These are phyloP conservation scores for Suillus ampliporus DNA, from an alignment of 768 basidiomycete genomes.

Conservation along the genomic window DNA sequence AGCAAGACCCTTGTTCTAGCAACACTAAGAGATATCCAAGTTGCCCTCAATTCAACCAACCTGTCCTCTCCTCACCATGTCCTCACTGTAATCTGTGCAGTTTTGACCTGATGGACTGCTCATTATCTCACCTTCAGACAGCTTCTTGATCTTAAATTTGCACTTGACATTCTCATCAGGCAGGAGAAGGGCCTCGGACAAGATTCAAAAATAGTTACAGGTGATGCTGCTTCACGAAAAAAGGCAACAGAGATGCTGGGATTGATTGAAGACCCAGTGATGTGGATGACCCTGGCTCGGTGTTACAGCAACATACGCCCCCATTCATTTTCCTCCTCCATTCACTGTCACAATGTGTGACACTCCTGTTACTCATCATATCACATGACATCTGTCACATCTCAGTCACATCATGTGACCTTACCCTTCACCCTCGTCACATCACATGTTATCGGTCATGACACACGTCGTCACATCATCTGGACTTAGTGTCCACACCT, in stretches of 20 bases:
- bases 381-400: no score
- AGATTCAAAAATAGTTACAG: conserved; percentile 29
- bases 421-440: no score
- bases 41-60: background rate
- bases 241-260: conserved; percentile 37
- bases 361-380: no score
- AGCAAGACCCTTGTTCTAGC: conserved; percentile 40
- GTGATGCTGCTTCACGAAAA: conserved; percentile 31
- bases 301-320: no score
- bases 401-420: no score
- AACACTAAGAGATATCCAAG: conserved; percentile 29
- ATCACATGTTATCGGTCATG: no score
- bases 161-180: conserved; percentile 24
- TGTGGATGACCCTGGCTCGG: conserved; percentile 38
- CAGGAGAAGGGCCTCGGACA: conserved; percentile 5
- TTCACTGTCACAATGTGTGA: no score
- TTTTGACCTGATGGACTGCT: conserved; percentile 43
- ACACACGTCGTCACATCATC: no score
- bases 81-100: conserved; percentile 35
- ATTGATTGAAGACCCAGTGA: conserved; percentile 31
- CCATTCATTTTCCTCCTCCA: no score
- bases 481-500: no score
- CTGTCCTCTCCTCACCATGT: background rate
- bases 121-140: conserved; percentile 38
- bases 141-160: conserved; percentile 32